phyloP scores from a whole-genome alignment of 2,329 filamentous ascomycete genomes.

The Fonsecaea pugnacius region DNA sequence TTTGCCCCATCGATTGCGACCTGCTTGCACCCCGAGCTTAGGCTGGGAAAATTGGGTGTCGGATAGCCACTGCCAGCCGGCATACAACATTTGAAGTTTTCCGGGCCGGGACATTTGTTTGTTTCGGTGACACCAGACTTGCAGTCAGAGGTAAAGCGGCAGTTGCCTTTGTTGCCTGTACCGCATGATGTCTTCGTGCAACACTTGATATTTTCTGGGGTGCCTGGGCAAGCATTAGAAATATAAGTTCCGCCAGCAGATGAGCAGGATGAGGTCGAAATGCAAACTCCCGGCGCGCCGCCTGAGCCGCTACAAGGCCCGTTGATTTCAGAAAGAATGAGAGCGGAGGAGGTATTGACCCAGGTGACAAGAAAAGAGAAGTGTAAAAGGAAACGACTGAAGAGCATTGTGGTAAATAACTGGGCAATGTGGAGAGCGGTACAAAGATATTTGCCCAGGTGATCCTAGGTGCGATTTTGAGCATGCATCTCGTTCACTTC shows the following conservation, averaged over 20 bases:
- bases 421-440: neutral
- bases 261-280: conserved; percentile 45
- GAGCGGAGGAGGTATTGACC: neutral
- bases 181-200: conserved; percentile 34
- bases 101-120: conserved; percentile 36
- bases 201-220: conserved; percentile 38
- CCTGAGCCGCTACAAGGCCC: conserved; percentile 17
- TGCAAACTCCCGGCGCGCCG: conserved; percentile 44
- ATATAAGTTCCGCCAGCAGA: conserved; percentile 46
- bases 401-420: neutral
- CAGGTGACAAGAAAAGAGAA: neutral
- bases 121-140: conserved; percentile 28
- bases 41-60: conserved; percentile 28
- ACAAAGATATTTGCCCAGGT: neutral
- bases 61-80: conserved; percentile 27
- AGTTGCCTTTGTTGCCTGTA: conserved; percentile 32
- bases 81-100: conserved; percentile 38
- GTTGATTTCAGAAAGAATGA: conserved; percentile 17
- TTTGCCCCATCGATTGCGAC: conserved; percentile 34
- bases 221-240: conserved; percentile 41
- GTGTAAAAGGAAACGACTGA: neutral
- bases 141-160: conserved; percentile 35
- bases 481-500: too few species aligned
- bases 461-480: neutral
- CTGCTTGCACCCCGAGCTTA: conserved; percentile 35